Percentiles rank a stretch among this genome's conserved stretches.
phyloP scores from a whole-genome alignment of 2,329 filamentous ascomycete genomes.

The Alternaria viburni region DNA sequence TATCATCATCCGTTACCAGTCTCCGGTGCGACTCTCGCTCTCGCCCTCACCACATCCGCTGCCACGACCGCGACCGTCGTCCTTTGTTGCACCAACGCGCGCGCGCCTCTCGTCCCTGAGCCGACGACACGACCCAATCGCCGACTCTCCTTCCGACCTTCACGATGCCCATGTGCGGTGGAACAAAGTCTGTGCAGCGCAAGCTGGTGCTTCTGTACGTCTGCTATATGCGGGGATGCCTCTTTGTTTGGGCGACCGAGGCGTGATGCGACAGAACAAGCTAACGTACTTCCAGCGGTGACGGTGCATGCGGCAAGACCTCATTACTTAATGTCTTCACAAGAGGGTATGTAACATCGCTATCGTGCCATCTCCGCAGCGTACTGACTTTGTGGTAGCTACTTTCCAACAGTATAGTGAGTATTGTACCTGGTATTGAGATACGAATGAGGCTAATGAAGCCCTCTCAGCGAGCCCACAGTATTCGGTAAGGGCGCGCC shows the following conservation, averaged over 20 bases:
- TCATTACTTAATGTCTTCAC: slow-evolving; percentile 98
- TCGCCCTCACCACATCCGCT: slow-evolving; percentile 10
- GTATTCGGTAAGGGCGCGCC: slow-evolving; percentile 69
- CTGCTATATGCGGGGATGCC: slow-evolving; percentile 22
- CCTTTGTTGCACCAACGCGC: slow-evolving; percentile 31
- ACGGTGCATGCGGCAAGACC: slow-evolving; percentile 97
- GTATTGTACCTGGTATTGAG: slow-evolving; percentile 35
- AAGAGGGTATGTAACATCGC: slow-evolving; percentile 74
- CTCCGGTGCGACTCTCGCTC: slow-evolving; percentile 11
- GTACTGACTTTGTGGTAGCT: slow-evolving; percentile 59
- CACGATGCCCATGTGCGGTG: slow-evolving; percentile 57
- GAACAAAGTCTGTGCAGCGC: slow-evolving; percentile 80
- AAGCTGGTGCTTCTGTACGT: slow-evolving; percentile 93
- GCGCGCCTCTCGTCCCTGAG: slow-evolving; percentile 30
- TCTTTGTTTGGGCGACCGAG: slow-evolving; percentile 11
- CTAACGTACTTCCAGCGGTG: slow-evolving; percentile 67
- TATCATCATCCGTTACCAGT: slow-evolving; percentile 17
- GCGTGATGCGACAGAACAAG: slow-evolving; percentile 24
- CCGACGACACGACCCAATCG: slow-evolving; percentile 33
- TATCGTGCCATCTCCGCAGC: neutral
- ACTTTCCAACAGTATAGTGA: slow-evolving; percentile 96
- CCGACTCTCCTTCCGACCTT: slow-evolving; percentile 21
- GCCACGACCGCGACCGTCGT: slow-evolving; percentile 13
- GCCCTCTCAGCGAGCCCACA: slow-evolving; percentile 74
- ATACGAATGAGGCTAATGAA: slow-evolving; percentile 24